A percentile compares a stretch with the other conserved stretches of the same genome.
phyloP scores from a whole-genome alignment of 2,329 filamentous ascomycete species.

The Ceratocystiopsis sp. region DNA sequence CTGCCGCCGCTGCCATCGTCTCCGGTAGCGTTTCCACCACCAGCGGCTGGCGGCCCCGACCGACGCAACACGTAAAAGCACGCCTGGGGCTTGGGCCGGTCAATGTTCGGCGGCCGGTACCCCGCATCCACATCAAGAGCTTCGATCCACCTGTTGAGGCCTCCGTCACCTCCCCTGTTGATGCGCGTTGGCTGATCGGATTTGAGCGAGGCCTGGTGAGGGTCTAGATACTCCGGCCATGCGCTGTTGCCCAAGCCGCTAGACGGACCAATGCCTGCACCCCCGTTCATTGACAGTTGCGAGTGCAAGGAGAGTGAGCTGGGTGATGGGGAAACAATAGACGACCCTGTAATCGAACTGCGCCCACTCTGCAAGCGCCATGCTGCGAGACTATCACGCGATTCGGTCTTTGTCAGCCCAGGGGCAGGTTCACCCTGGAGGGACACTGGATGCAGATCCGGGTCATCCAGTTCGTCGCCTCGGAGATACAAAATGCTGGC shows the following conservation, averaged over 20 bases:
- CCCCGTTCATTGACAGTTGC: conserved; percentile 25
- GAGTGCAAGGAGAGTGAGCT: conserved; percentile 47
- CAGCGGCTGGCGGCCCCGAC: conserved; percentile 13
- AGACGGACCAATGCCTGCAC: conserved; percentile 19
- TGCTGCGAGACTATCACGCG: conserved; percentile 25
- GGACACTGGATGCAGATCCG: conserved; percentile 59
- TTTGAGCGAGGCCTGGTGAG: conserved; percentile 24
- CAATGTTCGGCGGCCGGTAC: conserved; percentile 58
- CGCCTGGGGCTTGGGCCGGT: conserved; percentile 59
- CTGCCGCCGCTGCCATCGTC: conserved; percentile 8
- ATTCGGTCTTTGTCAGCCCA: conserved; percentile 38
- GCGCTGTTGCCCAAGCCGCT: conserved; percentile 16
- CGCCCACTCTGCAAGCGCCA: conserved; percentile 37
- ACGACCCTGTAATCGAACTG: conserved; percentile 42
- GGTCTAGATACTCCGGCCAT: conserved; percentile 2
- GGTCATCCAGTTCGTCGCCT: conserved; percentile 63
- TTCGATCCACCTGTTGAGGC: conserved; percentile 72
- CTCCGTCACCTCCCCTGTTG: conserved; percentile 39
- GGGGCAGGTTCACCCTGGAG: conserved; percentile 46
- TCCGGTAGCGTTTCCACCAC: conserved; percentile 16
- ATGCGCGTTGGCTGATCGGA: conserved; percentile 36
- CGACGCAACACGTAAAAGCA: conserved; percentile 67
- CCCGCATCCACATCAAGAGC: conserved; percentile 74
- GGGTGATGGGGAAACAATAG: conserved; percentile 47
- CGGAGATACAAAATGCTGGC: conserved; percentile 63